Base-by-base conservation (phyloP, 805 yeast species). In the Candida chauliodis region DNA sequence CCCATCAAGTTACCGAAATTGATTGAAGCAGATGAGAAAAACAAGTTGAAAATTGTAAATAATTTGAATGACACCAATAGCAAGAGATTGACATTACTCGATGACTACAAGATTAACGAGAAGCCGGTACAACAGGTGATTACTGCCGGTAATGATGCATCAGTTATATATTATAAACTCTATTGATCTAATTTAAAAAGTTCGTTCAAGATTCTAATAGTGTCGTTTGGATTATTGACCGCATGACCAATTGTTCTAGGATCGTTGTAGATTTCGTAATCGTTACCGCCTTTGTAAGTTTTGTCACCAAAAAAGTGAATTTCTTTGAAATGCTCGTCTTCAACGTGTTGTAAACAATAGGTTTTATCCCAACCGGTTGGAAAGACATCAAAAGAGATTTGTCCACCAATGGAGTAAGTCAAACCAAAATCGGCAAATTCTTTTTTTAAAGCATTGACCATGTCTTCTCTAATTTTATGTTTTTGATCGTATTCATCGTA, bases 281-380 rank as follows among this genome's bases (percentile, higher is more conserved):
- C 99, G 71, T 93, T 93, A 72, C 99, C 99, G 61, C 99, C 99
- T 71, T 80, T 66, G 75, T 84, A 84, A 50, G 96, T 77, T 78
- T 93, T 93, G 78, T 93, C 99, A 71, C 99, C 99, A 61, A 93
- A 93, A 81, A 93, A 93, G 74, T 93, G 98, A 56, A 93, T 88
- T 53, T 79, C 76, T 57, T 80, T 75, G 73, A 90, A 93, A 49
- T 84, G 80, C 68, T 91, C 96, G 44, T 73, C 66, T 56, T 70
- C 87, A 53, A 93, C 90, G 69, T 91, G 99, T 68, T 84, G 89
- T 61, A 93, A 78, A 68, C 95, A 87, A 75, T 91, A 93, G 46
- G 99, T 93, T 79, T 93, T 93, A 71, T 93, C 99, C 99, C 99
- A 93, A 59, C 99, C 99, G 48, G 96, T 87, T 73, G 99, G 99